Evolutionary conservation across 371 early-diverging fungal species (phyloP).

Genomic region (Dichotomocladium elegans): DNA sequence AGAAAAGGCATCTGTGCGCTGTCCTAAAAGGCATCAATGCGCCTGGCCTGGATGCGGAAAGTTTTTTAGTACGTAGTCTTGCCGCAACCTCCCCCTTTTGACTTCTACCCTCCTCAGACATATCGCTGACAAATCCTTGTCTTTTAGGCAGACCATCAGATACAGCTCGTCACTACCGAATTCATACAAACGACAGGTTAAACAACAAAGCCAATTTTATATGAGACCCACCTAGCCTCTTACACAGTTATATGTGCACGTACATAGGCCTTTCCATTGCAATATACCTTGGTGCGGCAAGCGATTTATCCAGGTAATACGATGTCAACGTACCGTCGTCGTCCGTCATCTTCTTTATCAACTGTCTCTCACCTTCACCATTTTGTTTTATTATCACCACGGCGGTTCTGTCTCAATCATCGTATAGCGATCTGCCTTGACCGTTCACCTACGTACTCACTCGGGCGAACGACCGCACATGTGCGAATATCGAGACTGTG

Average conservation of each 20-base stretch:
- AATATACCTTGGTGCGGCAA: slow-evolving; percentile 62
- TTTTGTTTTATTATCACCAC: too few species aligned
- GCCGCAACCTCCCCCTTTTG: background rate
- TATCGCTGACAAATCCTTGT: too few species aligned
- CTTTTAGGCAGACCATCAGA: slow-evolving; percentile 67
- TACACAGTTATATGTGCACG: too few species aligned
- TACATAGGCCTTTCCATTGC: slow-evolving; percentile 64
- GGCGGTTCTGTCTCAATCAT: too few species aligned
- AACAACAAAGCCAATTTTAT: too few species aligned
- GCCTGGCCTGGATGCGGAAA: slow-evolving; percentile 26
- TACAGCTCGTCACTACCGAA: slow-evolving; percentile 70
- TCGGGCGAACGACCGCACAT: slow-evolving; percentile 76
- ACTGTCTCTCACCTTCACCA: background rate
- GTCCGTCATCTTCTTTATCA: background rate
- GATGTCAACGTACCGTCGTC: too few species aligned
- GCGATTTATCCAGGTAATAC: slow-evolving; percentile 64
- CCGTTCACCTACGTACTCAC: slow-evolving; percentile 75
- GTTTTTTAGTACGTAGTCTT: slow-evolving; percentile 21
- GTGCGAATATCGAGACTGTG: slow-evolving; percentile 61
- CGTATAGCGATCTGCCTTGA: slow-evolving; percentile 67
- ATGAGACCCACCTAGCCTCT: too few species aligned
- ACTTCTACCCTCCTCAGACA: background rate
- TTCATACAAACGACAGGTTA: slow-evolving; percentile 74
- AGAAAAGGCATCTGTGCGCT: slow-evolving; percentile 21
- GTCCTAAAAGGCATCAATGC: slow-evolving; percentile 26